Percentiles rank a stretch among this genome's conserved stretches.
phyloP scores from a whole-genome alignment of 1,284 basidiomycete species.

The Ganoderma lucidum region DNA sequence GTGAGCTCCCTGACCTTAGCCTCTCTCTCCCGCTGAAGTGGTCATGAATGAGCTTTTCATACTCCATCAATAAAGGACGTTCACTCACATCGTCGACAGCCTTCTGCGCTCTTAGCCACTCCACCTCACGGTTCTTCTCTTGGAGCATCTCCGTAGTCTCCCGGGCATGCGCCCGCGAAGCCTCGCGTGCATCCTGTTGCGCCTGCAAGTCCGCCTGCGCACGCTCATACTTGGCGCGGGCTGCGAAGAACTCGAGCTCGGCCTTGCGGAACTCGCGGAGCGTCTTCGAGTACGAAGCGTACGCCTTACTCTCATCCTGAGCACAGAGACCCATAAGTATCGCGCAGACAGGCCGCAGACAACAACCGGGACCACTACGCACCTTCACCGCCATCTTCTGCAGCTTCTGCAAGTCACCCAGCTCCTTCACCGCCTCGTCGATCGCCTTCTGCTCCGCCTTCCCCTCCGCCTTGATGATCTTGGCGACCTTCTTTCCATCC shows the following conservation, averaged over 20 bases:
- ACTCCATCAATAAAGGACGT: background rate
- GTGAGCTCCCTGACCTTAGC: constrained; percentile 50
- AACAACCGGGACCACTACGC: constrained; percentile 13
- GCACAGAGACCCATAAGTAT: background rate
- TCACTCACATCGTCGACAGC: constrained; percentile 56
- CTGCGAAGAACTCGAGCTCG: constrained; percentile 56
- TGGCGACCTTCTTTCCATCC: constrained; percentile 56
- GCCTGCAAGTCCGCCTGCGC: constrained; percentile 52
- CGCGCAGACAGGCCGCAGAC: background rate
- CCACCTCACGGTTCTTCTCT: constrained; percentile 62
- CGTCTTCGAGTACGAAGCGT: constrained; percentile 52
- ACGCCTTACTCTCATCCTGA: constrained; percentile 58
- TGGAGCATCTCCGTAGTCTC: constrained; percentile 58
- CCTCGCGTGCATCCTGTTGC: constrained; percentile 54
- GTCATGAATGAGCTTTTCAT: background rate
- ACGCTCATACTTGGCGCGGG: constrained; percentile 55
- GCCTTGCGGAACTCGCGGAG: constrained; percentile 54
- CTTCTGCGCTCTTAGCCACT: constrained; percentile 55
- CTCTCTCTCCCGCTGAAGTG: constrained; percentile 49
- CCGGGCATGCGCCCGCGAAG: constrained; percentile 50
- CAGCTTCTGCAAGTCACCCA: constrained; percentile 58
- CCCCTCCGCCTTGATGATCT: constrained; percentile 60
- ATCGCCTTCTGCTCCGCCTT: constrained; percentile 60
- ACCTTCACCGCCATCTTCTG: constrained; percentile 63
- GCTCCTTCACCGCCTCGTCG: constrained; percentile 55